Evolutionary conservation across 2,329 filamentous ascomycete genomes (phyloP), one percentile per base, ranked within the genome.

Genomic region (Talaromyces funiculosus): DNA sequence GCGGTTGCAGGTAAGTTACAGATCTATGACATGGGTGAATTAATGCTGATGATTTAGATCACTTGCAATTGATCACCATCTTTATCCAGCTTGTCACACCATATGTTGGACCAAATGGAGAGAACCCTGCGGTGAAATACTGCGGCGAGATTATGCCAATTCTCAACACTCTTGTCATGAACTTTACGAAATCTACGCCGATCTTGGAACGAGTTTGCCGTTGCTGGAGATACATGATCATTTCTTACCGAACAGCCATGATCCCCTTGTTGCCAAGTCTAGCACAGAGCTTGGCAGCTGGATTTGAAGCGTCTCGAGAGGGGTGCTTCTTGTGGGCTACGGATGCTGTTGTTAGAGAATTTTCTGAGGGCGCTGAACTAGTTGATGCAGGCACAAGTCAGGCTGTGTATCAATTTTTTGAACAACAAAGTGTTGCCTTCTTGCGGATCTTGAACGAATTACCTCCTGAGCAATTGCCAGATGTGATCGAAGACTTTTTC

Each of bases 291-390:
- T 84, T 99, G 61, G 90, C 90, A 1, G 83, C 82, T 64, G 92
- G 93, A 4, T 99, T 99, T 72, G 84, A 89, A 59, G 83, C 84
- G 18, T 97, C 93, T 10, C 85, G 87, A 63, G 93, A 99, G 75
- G 94, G 94, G 12, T 97, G 93, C 73, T 99, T 99, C 82, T 81
- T 99, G n/a, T 99, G 94, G 94, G 93, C 94, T 1, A 97, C 93
- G 2, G 90, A 92, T 65, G 91, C 93, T 8, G 95, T 99, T 64
- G 84, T 99, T 31, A 89, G 94, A 62, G 94, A 99, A 73, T 99
- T 97, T 71, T 94, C 91, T 0, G 90, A 96, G 67, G 92, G 93
- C 43, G 86, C 90, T 43, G 92, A 96, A 67, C 86, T 90, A 63
- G 90, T 97, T 20, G 88, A 93, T 59, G 83, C 87, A 55, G 80